These are phyloP conservation scores for Salvia hispanica DNA, from an alignment of 257 asterid genomes.

Conservation along the genomic window DNA sequence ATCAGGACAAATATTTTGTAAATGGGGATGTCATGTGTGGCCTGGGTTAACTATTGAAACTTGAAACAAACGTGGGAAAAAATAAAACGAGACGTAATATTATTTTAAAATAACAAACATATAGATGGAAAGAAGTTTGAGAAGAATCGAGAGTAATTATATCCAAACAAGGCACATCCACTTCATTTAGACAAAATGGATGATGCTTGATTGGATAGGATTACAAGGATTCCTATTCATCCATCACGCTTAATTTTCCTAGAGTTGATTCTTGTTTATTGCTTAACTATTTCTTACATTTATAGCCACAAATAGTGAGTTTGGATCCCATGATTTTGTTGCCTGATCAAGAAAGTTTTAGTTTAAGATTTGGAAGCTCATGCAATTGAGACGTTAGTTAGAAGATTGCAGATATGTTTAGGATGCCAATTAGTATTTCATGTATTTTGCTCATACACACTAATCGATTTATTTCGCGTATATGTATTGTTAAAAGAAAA, in stretches of 20 bases:
- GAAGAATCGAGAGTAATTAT: conserved; percentile 30
- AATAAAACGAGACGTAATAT: not conserved
- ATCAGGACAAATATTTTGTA: not conserved
- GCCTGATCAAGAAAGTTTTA: not conserved
- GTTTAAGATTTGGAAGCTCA: conserved; percentile 21
- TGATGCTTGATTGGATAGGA: conserved; percentile 50
- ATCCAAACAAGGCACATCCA: conserved; percentile 49
- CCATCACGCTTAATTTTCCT: too few species aligned
- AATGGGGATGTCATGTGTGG: not conserved
- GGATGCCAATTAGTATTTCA: conserved; percentile 21
- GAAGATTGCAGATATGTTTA: conserved; percentile 3
- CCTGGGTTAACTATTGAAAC: not conserved
- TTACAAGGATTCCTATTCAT: conserved; percentile 19
- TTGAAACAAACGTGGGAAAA: not conserved
- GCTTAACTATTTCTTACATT: conserved; percentile 2
- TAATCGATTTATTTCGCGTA: too few species aligned
- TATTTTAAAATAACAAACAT: not conserved
- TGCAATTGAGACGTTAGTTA: conserved; percentile 12
- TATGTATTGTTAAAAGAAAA: too few species aligned
- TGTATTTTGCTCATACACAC: not conserved
- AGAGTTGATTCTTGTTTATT: too few species aligned
- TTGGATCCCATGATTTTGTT: conserved; percentile 22
- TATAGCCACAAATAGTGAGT: conserved; percentile 11
- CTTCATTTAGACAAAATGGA: conserved; percentile 33
- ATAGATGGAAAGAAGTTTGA: not conserved